Evolutionary conservation across 345 rosid species (phyloP).

Genomic region (Raphanus sativus): DNA sequence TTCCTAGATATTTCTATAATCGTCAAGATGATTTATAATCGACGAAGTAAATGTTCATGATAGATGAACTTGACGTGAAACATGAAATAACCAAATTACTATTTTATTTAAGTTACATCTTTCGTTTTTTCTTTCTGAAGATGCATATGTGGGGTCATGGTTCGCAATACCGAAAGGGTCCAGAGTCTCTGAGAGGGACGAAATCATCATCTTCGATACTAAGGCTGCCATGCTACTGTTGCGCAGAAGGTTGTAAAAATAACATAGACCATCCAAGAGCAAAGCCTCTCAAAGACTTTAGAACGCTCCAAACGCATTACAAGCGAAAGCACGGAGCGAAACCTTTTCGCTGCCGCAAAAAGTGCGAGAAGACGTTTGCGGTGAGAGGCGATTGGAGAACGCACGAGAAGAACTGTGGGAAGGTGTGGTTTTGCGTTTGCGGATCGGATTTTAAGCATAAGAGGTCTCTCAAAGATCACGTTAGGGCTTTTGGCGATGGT

Average conservation of each 20-base stretch:
- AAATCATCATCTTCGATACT: slow-evolving; percentile 69
- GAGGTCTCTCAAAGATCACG: slow-evolving; percentile 94
- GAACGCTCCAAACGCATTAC: slow-evolving; percentile 94
- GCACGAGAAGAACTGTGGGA: slow-evolving; percentile 97
- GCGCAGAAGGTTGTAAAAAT: slow-evolving; percentile 80
- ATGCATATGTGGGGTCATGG: slow-evolving; percentile 99
- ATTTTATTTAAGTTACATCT: not conserved
- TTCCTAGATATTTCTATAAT: not conserved
- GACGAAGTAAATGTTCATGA: slow-evolving; percentile 1
- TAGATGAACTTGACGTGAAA: slow-evolving; percentile 4
- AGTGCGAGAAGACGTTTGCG: slow-evolving; percentile 81
- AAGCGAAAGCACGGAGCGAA: slow-evolving; percentile 78
- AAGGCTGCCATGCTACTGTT: slow-evolving; percentile 83
- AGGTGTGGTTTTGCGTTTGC: slow-evolving; percentile 93
- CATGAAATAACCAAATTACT: not conserved
- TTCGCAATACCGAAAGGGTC: slow-evolving; percentile 81
- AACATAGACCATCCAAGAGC: slow-evolving; percentile 81
- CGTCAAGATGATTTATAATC: not conserved
- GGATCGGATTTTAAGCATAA: slow-evolving; percentile 99
- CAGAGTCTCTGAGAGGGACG: slow-evolving; percentile 73
- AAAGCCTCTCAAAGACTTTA: slow-evolving; percentile 80
- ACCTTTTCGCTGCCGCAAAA: slow-evolving; percentile 71
- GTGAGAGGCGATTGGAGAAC: slow-evolving; percentile 99
- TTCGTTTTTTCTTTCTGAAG: slow-evolving; percentile 36
- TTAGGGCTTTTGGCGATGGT: slow-evolving; percentile 86